Percentiles rank a stretch among this genome's conserved stretches.
These are phyloP conservation scores for Cronartium quercuum DNA, from an alignment of 1,284 basidiomycete species.

Conservation along the genomic window DNA sequence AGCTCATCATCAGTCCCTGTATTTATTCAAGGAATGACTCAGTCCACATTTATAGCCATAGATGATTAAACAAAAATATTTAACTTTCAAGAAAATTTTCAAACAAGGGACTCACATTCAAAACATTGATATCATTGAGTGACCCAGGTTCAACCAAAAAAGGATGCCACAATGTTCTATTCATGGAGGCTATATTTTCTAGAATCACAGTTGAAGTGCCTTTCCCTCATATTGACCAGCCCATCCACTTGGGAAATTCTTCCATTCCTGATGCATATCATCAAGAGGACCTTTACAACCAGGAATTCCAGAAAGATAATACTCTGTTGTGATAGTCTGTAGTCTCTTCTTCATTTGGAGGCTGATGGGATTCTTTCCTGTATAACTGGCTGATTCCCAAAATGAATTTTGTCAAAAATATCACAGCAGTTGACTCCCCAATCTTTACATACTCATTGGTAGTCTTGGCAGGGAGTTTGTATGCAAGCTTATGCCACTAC, in stretches of 20 bases:
- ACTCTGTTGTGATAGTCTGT: not conserved
- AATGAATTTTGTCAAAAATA: not conserved
- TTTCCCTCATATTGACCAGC: constrained; percentile 3
- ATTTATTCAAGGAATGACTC: no score
- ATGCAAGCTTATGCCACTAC: no score
- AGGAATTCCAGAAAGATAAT: not conserved
- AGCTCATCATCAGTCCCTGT: no score
- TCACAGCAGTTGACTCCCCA: not conserved
- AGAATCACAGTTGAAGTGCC: constrained; percentile 3
- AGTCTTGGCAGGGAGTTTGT: not conserved
- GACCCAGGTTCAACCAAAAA: constrained; percentile 6
- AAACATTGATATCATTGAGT: constrained; percentile 4
- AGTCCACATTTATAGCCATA: no score
- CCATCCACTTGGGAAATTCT: not conserved
- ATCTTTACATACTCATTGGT: constrained; percentile 6
- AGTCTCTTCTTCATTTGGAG: not conserved
- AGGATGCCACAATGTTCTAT: constrained; percentile 7
- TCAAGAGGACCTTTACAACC: not conserved
- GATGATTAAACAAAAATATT: no score
- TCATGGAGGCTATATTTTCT: not conserved
- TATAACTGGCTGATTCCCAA: not conserved
- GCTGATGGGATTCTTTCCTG: not conserved
- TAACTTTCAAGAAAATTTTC: not conserved
- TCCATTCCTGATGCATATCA: constrained; percentile 10
- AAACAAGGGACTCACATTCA: not conserved